Evolutionary conservation across 371 early-diverging fungal species (phyloP).

Genomic region (Haplosporangium sp.): DNA sequence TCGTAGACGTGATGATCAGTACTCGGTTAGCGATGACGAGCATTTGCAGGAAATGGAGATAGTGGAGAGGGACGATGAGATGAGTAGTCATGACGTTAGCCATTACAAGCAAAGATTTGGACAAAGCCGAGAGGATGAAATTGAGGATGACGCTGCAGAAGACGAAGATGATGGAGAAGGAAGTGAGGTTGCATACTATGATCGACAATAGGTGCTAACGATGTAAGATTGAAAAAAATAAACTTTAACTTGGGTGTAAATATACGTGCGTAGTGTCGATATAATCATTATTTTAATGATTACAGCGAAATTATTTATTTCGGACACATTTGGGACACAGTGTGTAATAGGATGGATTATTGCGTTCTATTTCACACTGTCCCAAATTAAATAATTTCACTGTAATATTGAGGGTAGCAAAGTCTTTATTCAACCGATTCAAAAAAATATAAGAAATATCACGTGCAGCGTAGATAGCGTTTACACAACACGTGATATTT

Average conservation of each 20-base stretch:
- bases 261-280: too few relatives aligned
- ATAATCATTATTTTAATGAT: too few relatives aligned
- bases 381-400: too few relatives aligned
- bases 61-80: background rate
- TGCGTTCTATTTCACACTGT: too few relatives aligned
- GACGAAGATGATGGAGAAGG: constrained; percentile 26
- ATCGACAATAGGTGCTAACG: constrained; percentile 3
- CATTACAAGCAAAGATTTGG: background rate
- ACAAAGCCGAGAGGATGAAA: background rate
- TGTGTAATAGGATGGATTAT: too few relatives aligned
- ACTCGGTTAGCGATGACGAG: constrained; percentile 17
- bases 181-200: constrained; percentile 27
- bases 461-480: too few relatives aligned
- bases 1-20: constrained; percentile 12
- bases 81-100: background rate
- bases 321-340: too few relatives aligned
- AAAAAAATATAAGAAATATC: too few relatives aligned
- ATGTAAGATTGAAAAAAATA: background rate
- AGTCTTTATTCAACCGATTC: too few relatives aligned
- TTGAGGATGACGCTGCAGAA: constrained; percentile 10
- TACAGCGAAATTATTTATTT: too few relatives aligned
- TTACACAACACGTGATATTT: too few relatives aligned
- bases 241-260: background rate
- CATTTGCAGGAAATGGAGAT: constrained; percentile 12
- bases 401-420: too few relatives aligned